Conservation (phyloP, 257 asterid species). For the Lantana camara region DNA sequence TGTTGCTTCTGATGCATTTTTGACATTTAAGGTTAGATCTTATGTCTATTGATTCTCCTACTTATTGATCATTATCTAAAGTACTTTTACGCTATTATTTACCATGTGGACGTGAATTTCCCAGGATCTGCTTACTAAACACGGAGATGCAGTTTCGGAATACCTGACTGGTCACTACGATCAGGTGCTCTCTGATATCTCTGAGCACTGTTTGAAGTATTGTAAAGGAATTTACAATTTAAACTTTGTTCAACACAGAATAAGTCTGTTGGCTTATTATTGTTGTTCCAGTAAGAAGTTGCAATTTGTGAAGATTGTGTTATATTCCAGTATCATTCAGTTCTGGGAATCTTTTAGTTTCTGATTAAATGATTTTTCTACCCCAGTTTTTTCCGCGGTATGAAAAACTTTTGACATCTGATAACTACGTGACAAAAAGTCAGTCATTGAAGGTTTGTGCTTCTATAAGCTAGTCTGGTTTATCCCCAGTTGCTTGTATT, state of each 20-base stretch:
- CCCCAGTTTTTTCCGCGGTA: slow-evolving; percentile 89
- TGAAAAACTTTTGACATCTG: slow-evolving; percentile 78
- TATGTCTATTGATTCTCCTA: slow-evolving; percentile 17
- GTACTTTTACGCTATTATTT: slow-evolving; percentile 21
- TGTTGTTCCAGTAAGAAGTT: slow-evolving; percentile 22
- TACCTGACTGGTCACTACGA: slow-evolving; percentile 69
- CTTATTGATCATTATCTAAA: slow-evolving; percentile 23
- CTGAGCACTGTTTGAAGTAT: slow-evolving; percentile 17
- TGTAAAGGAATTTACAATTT: slow-evolving; percentile 18
- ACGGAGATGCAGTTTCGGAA: slow-evolving; percentile 71
- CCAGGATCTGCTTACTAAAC: slow-evolving; percentile 94
- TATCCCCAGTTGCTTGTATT: slow-evolving; percentile 31
- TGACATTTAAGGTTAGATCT: slow-evolving; percentile 85
- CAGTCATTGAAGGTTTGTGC: slow-evolving; percentile 92
- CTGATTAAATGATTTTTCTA: slow-evolving; percentile 22
- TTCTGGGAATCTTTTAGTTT: slow-evolving; percentile 2
- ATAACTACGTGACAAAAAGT: slow-evolving; percentile 93
- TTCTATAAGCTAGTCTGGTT: slow-evolving; percentile 29
- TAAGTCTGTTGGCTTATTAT: slow-evolving; percentile 12
- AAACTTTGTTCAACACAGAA: background rate
- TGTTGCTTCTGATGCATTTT: slow-evolving; percentile 94
- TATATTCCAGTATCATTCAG: slow-evolving; percentile 16
- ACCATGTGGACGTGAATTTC: slow-evolving; percentile 23
- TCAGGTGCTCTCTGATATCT: slow-evolving; percentile 56
- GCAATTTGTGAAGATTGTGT: slow-evolving; percentile 20